Evolutionary conservation across 768 basidiomycete genomes (phyloP), one percentile per base, ranked within the genome.

Genomic region (Mycena vulgaris): DNA sequence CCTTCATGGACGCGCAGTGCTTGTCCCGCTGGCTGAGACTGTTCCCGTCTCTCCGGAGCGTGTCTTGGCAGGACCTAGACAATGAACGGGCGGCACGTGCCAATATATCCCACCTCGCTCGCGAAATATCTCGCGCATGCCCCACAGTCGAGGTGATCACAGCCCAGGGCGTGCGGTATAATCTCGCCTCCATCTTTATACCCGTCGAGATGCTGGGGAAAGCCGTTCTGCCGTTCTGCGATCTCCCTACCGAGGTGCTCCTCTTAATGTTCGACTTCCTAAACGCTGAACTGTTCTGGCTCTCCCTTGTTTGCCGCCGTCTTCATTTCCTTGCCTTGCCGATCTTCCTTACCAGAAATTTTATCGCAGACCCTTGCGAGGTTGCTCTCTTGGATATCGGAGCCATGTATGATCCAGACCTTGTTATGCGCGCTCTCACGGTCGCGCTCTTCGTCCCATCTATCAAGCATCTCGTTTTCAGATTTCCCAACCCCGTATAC

Each of bases 301-400:
- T 66, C 1, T 58, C 64, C 47, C 30, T 66, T 8, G 56, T 66
- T 37, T 66, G 64, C n/a, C 64, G 64, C 19, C 56, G 64, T 14
- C 31, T 66, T 17, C 64, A 66, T 13, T 66, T 57, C n/a, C 64
- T 66, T 28, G 64, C 64, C 10, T 47, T 66, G 3, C 64, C 64
- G n/a, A 25, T 66, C 11, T 58, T 66, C 37, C 64, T 66, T 1
- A 33, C 33, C 13, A 66, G 37, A 40, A 37, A 51, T 21, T 48
- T 35, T 1, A 58, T 66, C 30, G 3, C 6, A 17, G 6, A 57
- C 35, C 56, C 64, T 13, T 57, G 16, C 16, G 56, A 58, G 28
- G n/a, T 6, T 27, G 33, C 56, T 16, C 2, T 5, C 13, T 13
- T 66, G 7, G 13, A 66, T 21, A 23, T 66, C 7, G 40, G 23